Conservation (phyloP, 2,329 filamentous ascomycete genomes). For the Rhexocercosporidium sp. region DNA sequence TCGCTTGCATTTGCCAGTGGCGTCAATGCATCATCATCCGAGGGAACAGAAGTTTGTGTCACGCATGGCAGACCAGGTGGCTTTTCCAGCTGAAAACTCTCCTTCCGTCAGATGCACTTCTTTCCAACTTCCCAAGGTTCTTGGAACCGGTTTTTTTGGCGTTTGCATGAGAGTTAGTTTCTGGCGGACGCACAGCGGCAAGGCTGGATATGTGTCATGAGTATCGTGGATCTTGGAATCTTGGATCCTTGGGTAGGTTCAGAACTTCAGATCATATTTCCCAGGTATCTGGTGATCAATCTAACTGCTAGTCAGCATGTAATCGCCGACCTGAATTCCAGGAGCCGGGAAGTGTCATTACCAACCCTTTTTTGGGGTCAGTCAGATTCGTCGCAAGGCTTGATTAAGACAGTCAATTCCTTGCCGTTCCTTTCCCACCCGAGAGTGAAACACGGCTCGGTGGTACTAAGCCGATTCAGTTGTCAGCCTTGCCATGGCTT, state of each 20-base stretch:
- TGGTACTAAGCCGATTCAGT: slow-evolving; percentile 6
- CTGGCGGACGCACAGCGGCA: slow-evolving; percentile 2
- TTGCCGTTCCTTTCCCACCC: not conserved
- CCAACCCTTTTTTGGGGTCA: slow-evolving; percentile 7
- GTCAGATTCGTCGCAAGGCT: slow-evolving; percentile 12
- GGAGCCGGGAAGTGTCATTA: slow-evolving; percentile 13
- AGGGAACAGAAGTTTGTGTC: slow-evolving; percentile 7
- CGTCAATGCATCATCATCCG: not conserved
- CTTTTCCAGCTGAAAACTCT: slow-evolving; percentile 5
- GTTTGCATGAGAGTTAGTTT: not conserved
- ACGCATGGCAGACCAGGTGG: not conserved
- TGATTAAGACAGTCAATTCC: not conserved
- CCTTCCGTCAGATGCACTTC: slow-evolving; percentile 1
- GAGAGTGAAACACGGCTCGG: slow-evolving; percentile 19
- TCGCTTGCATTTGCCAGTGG: slow-evolving; percentile 7
- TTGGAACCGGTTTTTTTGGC: not conserved
- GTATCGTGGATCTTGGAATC: not conserved
- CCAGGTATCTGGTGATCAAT: slow-evolving; percentile 10
- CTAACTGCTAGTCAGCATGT: slow-evolving; percentile 10
- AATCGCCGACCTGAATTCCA: slow-evolving; percentile 17
- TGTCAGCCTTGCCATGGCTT: slow-evolving; percentile 23
- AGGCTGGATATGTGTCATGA: slow-evolving; percentile 12
- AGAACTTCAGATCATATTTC: slow-evolving; percentile 2
- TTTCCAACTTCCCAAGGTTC: not conserved
- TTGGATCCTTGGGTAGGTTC: not conserved